These are phyloP conservation scores for Lichtheimia ramosa DNA, from an alignment of 371 early-diverging fungal species.

Conservation along the genomic window DNA sequence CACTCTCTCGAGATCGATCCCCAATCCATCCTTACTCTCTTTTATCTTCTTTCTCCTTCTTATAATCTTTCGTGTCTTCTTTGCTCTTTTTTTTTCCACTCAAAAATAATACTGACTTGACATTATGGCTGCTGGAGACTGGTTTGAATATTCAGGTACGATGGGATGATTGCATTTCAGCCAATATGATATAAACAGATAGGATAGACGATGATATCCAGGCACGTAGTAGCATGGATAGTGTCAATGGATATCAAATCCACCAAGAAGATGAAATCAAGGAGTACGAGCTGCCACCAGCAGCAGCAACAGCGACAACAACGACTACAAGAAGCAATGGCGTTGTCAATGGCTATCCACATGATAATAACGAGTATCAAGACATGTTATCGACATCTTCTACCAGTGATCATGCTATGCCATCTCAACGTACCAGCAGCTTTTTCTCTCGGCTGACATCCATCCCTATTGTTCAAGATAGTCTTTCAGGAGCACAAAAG, in stretches of 20 bases:
- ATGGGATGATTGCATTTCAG: background rate
- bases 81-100: background rate
- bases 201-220: background rate
- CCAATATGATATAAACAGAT: background rate
- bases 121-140: conserved; percentile 2
- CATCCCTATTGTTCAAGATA: conserved; percentile 8
- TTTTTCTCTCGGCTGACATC: conserved; percentile 5
- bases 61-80: background rate
- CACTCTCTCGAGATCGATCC: background rate
- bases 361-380: background rate
- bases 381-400: background rate
- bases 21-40: background rate
- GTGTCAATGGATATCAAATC: background rate
- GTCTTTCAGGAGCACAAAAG: conserved; percentile 1
- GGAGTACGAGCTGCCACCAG: conserved; percentile 8
- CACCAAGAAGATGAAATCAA: conserved; percentile 9
- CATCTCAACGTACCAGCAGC: background rate
- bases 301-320: background rate
- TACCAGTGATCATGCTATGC: no score
- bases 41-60: background rate
- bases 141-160: conserved; percentile 8
- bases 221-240: background rate
- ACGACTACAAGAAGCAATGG: background rate
- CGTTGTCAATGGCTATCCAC: background rate
- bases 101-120: background rate